These are phyloP conservation scores for Poa pratensis DNA, from an alignment of 176 grass and related monocot genomes.

Conservation along the genomic window DNA sequence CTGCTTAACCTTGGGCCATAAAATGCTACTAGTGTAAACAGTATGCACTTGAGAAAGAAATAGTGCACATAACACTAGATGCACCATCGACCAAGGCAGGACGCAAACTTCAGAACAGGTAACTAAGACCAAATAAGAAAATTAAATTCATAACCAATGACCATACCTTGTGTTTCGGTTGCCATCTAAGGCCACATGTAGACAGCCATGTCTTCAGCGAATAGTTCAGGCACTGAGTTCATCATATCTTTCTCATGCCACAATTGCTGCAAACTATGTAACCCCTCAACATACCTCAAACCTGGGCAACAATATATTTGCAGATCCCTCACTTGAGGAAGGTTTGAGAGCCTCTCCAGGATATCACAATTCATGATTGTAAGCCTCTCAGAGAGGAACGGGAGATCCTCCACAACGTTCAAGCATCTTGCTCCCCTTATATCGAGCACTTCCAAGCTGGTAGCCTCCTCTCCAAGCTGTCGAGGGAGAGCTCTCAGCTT, in stretches of 20 bases:
- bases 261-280: background rate
- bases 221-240: too few species aligned
- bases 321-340: conserved; percentile 23
- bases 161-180: background rate
- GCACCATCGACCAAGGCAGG: background rate
- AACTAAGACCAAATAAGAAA: background rate
- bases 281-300: conserved; percentile 38
- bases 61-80: background rate
- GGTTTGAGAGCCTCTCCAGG: conserved; percentile 34
- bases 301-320: background rate
- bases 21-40: background rate
- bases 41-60: background rate
- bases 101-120: background rate
- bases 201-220: too few species aligned
- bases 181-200: too few species aligned
- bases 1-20: background rate
- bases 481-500: conserved; percentile 43
- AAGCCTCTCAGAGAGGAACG: background rate
- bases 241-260: too few species aligned
- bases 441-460: background rate
- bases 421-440: background rate
- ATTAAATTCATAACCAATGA: background rate
- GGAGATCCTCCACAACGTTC: background rate
- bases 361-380: background rate
- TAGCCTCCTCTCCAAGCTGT: conserved; percentile 2